phyloP scores from a whole-genome alignment of 805 yeast genomes.

The Saccharomycopsis capsularis region DNA sequence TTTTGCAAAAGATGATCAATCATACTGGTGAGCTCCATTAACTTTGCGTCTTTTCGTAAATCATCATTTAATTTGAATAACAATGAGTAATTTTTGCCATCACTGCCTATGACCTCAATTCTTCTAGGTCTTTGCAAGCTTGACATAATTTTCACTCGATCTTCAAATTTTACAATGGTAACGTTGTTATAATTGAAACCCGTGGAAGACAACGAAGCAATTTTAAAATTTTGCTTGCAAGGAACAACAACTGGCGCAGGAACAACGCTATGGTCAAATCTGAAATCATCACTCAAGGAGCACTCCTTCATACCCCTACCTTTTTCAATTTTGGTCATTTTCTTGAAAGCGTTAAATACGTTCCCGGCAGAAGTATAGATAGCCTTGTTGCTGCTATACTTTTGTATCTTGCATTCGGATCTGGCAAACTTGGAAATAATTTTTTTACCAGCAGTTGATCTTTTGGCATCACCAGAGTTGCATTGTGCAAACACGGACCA shows the following conservation, averaged over 20 bases:
- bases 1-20: constrained; percentile 65
- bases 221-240: constrained; percentile 59
- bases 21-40: constrained; percentile 85
- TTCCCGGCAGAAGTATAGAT: constrained; percentile 24
- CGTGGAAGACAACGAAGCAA: constrained; percentile 49
- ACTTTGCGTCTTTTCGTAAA: constrained; percentile 88
- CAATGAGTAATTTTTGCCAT: constrained; percentile 65
- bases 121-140: constrained; percentile 87
- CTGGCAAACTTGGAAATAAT: constrained; percentile 11
- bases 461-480: constrained; percentile 46
- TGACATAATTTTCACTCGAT: constrained; percentile 59
- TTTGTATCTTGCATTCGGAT: constrained; percentile 12
- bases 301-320: constrained; percentile 17
- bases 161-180: constrained; percentile 58
- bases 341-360: constrained; percentile 26
- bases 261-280: constrained; percentile 34
- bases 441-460: constrained; percentile 31
- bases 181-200: constrained; percentile 35
- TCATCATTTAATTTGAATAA: constrained; percentile 87
- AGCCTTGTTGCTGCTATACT: constrained; percentile 21
- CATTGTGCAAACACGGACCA: constrained; percentile 75
- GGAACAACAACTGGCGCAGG: constrained; percentile 66
- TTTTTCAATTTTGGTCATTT: constrained; percentile 25
- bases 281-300: constrained; percentile 35
- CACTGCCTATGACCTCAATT: constrained; percentile 66